phyloP scores from a whole-genome alignment of 2,329 filamentous ascomycete genomes.

The Aureobasidium sp. region DNA sequence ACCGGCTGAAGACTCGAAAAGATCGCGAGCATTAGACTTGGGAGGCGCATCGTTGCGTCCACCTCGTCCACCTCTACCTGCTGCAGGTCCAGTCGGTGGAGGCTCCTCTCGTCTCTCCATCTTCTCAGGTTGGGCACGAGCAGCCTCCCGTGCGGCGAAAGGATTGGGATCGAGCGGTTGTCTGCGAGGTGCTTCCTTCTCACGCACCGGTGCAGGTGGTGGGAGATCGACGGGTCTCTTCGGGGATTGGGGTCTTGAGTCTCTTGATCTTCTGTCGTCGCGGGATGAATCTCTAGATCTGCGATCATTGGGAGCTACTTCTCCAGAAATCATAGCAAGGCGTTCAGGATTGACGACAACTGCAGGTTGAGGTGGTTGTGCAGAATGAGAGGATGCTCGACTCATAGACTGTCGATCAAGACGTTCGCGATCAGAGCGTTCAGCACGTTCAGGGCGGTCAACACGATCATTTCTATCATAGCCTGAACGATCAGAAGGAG shows the following conservation, averaged over 20 bases:
- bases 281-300: conserved; percentile 16
- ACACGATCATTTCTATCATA: not conserved
- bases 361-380: not conserved
- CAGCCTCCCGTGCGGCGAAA: conserved; percentile 24
- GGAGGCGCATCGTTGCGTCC: not conserved
- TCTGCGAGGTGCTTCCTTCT: conserved; percentile 29
- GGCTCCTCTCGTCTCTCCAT: conserved; percentile 32
- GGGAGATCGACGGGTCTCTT: conserved; percentile 31
- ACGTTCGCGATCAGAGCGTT: conserved; percentile 12
- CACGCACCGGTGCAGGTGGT: conserved; percentile 26
- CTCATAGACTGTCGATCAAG: not conserved
- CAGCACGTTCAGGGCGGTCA: not conserved
- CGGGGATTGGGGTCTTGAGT: conserved; percentile 19
- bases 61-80: conserved; percentile 35
- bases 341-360: conserved; percentile 36
- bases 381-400: conserved; percentile 2
- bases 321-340: conserved; percentile 34
- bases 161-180: conserved; percentile 20
- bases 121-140: conserved; percentile 9
- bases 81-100: conserved; percentile 46
- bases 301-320: conserved; percentile 20
- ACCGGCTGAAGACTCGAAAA: conserved; percentile 24
- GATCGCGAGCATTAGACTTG: conserved; percentile 32
- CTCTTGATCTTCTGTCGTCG: conserved; percentile 22
- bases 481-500: not conserved